These are phyloP conservation scores for Fulvia fulva DNA, from an alignment of 2,329 filamentous ascomycete genomes.

Conservation along the genomic window DNA sequence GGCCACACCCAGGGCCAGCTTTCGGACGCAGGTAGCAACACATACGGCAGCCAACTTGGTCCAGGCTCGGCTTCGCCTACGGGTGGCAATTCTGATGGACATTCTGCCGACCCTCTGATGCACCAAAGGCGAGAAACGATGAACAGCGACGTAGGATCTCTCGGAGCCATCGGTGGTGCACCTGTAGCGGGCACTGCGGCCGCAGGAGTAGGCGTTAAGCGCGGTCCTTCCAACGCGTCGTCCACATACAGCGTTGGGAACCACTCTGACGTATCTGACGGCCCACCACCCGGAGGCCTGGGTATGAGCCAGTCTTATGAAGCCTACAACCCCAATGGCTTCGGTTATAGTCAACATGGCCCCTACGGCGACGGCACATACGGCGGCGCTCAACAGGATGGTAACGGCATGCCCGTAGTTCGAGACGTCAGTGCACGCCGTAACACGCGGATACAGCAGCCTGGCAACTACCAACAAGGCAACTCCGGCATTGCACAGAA, in stretches of 20 bases:
- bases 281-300: slow-evolving; percentile 14
- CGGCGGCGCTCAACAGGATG: slow-evolving; percentile 49
- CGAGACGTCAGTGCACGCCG: slow-evolving; percentile 86
- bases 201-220: slow-evolving; percentile 62
- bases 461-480: slow-evolving; percentile 78
- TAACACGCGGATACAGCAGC: slow-evolving; percentile 92
- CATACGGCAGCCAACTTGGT: slow-evolving; percentile 44
- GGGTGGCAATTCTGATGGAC: slow-evolving; percentile 45
- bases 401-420: slow-evolving; percentile 72
- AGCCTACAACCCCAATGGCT: slow-evolving; percentile 30
- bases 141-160: slow-evolving; percentile 65
- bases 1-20: slow-evolving; percentile 50
- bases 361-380: slow-evolving; percentile 55
- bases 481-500: slow-evolving; percentile 96
- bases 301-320: slow-evolving; percentile 32
- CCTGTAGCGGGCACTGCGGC: slow-evolving; percentile 61
- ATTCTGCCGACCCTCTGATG: slow-evolving; percentile 56
- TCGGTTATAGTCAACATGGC: slow-evolving; percentile 53
- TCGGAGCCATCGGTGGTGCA: slow-evolving; percentile 70
- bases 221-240: slow-evolving; percentile 91
- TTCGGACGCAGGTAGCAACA: slow-evolving; percentile 64
- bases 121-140: slow-evolving; percentile 44
- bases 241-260: slow-evolving; percentile 86
- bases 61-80: slow-evolving; percentile 57
- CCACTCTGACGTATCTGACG: slow-evolving; percentile 62